Percentiles rank a stretch among this genome's conserved stretches.
phyloP scores from a whole-genome alignment of 257 asterid genomes.

The Solanum lignicaule region DNA sequence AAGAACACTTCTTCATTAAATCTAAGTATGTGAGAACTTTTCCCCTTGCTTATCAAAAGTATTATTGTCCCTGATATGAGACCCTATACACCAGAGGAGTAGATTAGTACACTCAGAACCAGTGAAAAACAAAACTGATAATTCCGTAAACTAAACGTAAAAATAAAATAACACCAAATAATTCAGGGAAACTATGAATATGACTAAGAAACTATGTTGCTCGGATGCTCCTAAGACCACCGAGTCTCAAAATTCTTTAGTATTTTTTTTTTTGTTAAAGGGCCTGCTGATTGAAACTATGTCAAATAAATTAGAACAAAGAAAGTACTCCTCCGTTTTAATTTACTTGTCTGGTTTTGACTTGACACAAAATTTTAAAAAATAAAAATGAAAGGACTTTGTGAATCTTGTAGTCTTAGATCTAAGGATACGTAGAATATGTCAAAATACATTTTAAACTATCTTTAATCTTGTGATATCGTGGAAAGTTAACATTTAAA shows the following conservation, averaged over 20 bases:
- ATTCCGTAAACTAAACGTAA: not conserved
- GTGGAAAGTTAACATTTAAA: not conserved
- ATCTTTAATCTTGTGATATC: not conserved
- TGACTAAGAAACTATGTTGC: not conserved
- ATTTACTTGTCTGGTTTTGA: not conserved
- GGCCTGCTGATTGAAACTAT: not conserved
- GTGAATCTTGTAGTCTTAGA: not conserved
- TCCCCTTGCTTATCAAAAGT: constrained; percentile 67
- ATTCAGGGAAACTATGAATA: not conserved
- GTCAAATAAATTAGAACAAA: not conserved
- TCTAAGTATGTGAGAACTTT: constrained; percentile 69
- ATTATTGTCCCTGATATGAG: constrained; percentile 48
- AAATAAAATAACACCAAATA: not conserved
- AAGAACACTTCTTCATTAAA: constrained; percentile 88
- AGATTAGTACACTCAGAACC: not conserved
- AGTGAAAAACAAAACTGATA: not conserved
- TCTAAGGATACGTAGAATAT: not conserved
- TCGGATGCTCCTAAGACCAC: not conserved
- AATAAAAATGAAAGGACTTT: not conserved
- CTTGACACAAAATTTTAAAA: not conserved
- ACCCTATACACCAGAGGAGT: constrained; percentile 31
- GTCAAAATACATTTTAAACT: not conserved
- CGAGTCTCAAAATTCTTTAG: not conserved
- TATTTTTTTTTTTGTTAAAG: not conserved
- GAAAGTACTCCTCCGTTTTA: not conserved